Conservation (phyloP, 2,329 filamentous ascomycete species). For the Delphinella strobiligena region DNA sequence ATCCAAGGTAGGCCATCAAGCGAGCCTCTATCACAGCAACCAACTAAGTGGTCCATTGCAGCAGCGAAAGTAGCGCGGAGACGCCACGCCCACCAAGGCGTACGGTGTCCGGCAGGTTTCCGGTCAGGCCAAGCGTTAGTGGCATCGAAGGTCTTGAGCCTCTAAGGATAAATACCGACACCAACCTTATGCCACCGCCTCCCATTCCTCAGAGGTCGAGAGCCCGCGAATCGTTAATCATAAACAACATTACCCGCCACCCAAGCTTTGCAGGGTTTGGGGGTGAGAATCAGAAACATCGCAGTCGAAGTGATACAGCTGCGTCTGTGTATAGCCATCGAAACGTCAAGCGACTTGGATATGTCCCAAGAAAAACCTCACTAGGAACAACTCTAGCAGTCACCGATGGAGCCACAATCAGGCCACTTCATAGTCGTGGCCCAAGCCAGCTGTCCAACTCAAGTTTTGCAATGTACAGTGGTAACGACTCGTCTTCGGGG, state of each 20-base stretch:
- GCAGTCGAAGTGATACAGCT: constrained; percentile 51
- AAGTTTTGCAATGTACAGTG: constrained; percentile 15
- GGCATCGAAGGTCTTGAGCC: constrained; percentile 47
- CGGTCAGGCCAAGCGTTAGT: constrained; percentile 54
- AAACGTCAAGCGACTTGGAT: constrained; percentile 50
- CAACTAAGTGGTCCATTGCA: too few relatives aligned
- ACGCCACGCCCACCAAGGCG: constrained; percentile 59
- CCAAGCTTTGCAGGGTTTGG: constrained; percentile 62
- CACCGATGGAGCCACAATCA: constrained; percentile 17
- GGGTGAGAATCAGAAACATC: constrained; percentile 56
- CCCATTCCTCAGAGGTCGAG: constrained; percentile 74
- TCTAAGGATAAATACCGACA: constrained; percentile 40
- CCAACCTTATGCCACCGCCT: constrained; percentile 48
- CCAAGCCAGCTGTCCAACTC: constrained; percentile 19
- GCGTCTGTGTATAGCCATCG: constrained; percentile 35
- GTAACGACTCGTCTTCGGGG: constrained; percentile 19
- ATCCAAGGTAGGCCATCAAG: neutral
- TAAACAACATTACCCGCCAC: constrained; percentile 34
- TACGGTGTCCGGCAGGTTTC: constrained; percentile 41
- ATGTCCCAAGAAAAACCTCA: constrained; percentile 44
- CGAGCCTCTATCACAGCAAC: too few relatives aligned
- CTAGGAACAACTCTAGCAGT: constrained; percentile 21
- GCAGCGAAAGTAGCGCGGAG: constrained; percentile 61
- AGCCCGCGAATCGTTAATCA: constrained; percentile 43
- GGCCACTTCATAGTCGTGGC: constrained; percentile 18